Conservation (phyloP, 495 filamentous ascomycete genomes). For the Penicillium coffeae region DNA sequence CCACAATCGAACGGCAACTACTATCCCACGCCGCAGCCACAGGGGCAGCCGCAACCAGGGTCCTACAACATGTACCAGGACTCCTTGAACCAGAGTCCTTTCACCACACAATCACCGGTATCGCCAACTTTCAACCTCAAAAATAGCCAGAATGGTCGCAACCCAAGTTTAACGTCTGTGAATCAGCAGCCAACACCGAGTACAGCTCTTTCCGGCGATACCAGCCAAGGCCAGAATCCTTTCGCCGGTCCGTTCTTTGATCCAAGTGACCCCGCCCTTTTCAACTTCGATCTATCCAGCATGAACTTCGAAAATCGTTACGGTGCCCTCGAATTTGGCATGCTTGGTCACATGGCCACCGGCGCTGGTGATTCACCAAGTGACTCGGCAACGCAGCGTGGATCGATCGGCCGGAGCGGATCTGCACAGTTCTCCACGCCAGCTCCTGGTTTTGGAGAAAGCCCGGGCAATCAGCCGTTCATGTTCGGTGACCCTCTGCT, state of each 20-base stretch:
- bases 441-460: conserved; percentile 39
- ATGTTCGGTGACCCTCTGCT: conserved; percentile 47
- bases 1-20: conserved; percentile 21
- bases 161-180: conserved; percentile 35
- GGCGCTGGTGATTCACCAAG: conserved; percentile 74
- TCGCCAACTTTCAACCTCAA: conserved; percentile 61
- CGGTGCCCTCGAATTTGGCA: conserved; percentile 87
- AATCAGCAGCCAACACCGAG: conserved; percentile 30
- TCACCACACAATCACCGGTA: conserved; percentile 64
- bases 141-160: conserved; percentile 34
- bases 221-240: conserved; percentile 36
- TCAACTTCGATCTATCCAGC: conserved; percentile 90
- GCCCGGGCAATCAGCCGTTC: conserved; percentile 44
- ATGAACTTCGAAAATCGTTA: conserved; percentile 96
- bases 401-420: conserved; percentile 46
- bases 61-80: conserved; percentile 43
- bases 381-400: conserved; percentile 53
- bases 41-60: conserved; percentile 20
- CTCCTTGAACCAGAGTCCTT: conserved; percentile 46
- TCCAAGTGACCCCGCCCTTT: conserved; percentile 82
- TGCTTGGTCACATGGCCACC: conserved; percentile 90
- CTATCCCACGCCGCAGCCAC: conserved; percentile 18
- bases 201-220: conserved; percentile 29
- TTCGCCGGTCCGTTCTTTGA: conserved; percentile 70
- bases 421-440: conserved; percentile 46